A percentile compares a stretch with the other conserved stretches of the same genome.
Evolutionary conservation across 2,329 filamentous ascomycete species (phyloP).

Genomic region (Claviceps fusiformis): DNA sequence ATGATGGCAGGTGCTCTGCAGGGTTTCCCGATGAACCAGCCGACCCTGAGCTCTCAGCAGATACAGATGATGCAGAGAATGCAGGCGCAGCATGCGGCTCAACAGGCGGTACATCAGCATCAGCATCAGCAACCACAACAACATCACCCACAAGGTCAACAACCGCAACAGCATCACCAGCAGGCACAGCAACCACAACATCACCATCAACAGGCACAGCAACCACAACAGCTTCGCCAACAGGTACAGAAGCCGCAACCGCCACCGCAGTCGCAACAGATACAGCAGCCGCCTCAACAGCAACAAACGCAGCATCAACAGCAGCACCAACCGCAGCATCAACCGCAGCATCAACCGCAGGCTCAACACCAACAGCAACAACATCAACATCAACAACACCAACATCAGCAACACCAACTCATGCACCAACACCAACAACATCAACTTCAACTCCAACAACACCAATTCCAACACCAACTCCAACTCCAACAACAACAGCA

Average conservation of each 20-base stretch:
- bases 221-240: conserved; percentile 6
- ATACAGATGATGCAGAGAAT: conserved; percentile 33
- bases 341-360: neutral
- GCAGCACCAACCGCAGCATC: conserved; percentile 14
- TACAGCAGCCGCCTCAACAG: conserved; percentile 20
- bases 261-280: conserved; percentile 7
- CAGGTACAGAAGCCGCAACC: conserved; percentile 15
- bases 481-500: conserved; percentile 5
- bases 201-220: neutral
- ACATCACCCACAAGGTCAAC: conserved; percentile 14
- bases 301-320: conserved; percentile 14
- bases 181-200: conserved; percentile 15
- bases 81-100: conserved; percentile 13
- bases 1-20: conserved; percentile 42
- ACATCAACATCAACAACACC: conserved; percentile 16
- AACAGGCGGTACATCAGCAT: conserved; percentile 11
- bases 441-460: too few species aligned
- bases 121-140: conserved; percentile 21
- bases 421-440: conserved; percentile 12
- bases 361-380: conserved; percentile 2
- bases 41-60: conserved; percentile 34
- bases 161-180: conserved; percentile 16
- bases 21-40: conserved; percentile 41
- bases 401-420: too few species aligned
- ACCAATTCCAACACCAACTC: too few species aligned